Evolutionary conservation across 495 filamentous ascomycete species (phyloP), one percentile per base, ranked within the genome.

Genomic region (Lepidopterella palustris): DNA sequence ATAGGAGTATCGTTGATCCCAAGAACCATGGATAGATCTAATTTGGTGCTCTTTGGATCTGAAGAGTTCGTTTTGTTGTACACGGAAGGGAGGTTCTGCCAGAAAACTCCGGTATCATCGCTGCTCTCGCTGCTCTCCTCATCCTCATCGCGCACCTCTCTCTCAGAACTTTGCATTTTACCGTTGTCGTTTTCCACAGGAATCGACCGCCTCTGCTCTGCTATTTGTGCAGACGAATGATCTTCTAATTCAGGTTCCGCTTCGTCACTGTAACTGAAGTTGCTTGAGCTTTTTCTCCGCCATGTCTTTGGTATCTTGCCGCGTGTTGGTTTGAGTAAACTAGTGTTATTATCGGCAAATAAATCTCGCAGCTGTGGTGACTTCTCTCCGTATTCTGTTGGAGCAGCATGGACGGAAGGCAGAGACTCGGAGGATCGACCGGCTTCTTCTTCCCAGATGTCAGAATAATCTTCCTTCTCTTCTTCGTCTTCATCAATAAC

Each of bases 361-460:
- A 67, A 48, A 53, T 73, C 67, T 24, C 63, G 60, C 11, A 71
- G 40, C 15, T 62, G 50, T 35, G 53, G 57, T 20, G 57, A 27
- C 50, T 57, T 26, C 20, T 63, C 51, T 13, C 26, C 45, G n/a
- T 1, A 39, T 4, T 4, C 2, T 15, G 62, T 13, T 31, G 29
- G 31, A 8, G 24, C 13, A n/a, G 52, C 29, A 10, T 69, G 62
- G 54, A 63, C 60, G 9, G 26, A 59, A n/a, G 35, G n/a, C 45
- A 48, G 53, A 26, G 29, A n/a, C 26, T 71, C 61, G 4, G 70
- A 64, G 23, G 67, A 72, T 51, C 70, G 48, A 52, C 72, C 75
- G 4, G 74, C 74, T 66, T 76, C 74, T 55, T 73, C 73, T 64
- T 73, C 67, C 73, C 76, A 77, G 15, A 76, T 72, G 9, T 79